Evolutionary conservation across 2,329 filamentous ascomycete genomes (phyloP).

Genomic region (Seiridium cupressi): DNA sequence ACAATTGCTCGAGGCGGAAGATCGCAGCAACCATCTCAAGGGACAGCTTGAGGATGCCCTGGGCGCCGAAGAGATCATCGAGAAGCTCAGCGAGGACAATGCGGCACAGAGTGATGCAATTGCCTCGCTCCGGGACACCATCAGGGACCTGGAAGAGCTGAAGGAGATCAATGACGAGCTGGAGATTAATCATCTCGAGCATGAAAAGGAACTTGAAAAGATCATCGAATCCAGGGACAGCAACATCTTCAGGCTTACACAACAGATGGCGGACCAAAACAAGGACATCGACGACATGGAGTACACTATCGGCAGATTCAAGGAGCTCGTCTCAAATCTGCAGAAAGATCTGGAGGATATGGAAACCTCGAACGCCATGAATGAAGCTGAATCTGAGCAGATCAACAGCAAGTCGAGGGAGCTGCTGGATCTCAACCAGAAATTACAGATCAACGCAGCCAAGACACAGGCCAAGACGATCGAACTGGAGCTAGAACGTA

Average conservation of each 20-base stretch:
- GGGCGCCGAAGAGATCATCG: constrained; percentile 90
- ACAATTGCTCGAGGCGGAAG: constrained; percentile 70
- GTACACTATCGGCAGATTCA: constrained; percentile 84
- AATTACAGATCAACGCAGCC: constrained; percentile 83
- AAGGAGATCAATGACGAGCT: constrained; percentile 95
- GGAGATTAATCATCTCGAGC: constrained; percentile 88
- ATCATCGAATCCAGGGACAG: constrained; percentile 87
- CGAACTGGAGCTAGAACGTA: constrained; percentile 79
- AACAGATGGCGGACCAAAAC: constrained; percentile 73
- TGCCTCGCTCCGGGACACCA: constrained; percentile 74
- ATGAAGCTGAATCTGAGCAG: constrained; percentile 89
- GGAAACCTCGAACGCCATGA: constrained; percentile 86
- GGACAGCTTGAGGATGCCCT: constrained; percentile 88
- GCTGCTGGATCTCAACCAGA: constrained; percentile 96
- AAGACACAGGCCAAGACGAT: constrained; percentile 95
- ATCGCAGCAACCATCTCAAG: constrained; percentile 78
- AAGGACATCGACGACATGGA: constrained; percentile 82
- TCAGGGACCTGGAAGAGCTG: constrained; percentile 84
- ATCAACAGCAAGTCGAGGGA: constrained; percentile 83
- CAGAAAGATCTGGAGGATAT: constrained; percentile 90
- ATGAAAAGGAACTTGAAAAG: constrained; percentile 90
- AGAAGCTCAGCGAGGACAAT: constrained; percentile 85
- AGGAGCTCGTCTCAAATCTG: constrained; percentile 81
- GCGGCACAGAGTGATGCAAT: constrained; percentile 80
- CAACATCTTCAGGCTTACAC: constrained; percentile 77